A percentile compares a stretch with the other conserved stretches of the same genome.
Conservation (phyloP, 768 basidiomycete species). For the Lentinus brumalis region DNA sequence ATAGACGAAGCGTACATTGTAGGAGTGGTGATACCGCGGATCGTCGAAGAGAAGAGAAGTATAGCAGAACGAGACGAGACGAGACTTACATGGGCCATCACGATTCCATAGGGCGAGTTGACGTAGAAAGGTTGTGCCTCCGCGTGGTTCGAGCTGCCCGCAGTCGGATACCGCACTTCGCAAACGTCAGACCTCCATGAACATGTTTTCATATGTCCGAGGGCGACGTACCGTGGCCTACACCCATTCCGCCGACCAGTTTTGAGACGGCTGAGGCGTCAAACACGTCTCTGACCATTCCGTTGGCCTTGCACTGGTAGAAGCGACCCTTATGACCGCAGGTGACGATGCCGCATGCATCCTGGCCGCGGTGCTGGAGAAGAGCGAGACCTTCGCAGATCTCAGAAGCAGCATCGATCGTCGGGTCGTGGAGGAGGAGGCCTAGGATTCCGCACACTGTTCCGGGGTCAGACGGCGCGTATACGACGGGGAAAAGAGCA, state of each 20-base stretch:
- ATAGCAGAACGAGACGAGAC: too few species aligned
- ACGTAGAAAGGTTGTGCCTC: slow-evolving; percentile 99
- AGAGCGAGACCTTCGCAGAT: slow-evolving; percentile 95
- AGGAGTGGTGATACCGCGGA: neutral
- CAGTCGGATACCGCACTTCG: slow-evolving; percentile 95
- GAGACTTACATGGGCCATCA: slow-evolving; percentile 87
- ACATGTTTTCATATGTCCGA: neutral
- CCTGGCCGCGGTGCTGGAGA: slow-evolving; percentile 95
- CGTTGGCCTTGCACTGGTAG: slow-evolving; percentile 98
- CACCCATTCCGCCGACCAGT: slow-evolving; percentile 92
- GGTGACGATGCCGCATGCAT: slow-evolving; percentile 97
- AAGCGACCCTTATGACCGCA: slow-evolving; percentile 94
- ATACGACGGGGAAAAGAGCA: slow-evolving; percentile 1
- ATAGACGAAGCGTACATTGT: too few species aligned
- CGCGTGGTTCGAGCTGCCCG: slow-evolving; percentile 93
- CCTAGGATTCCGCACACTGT: slow-evolving; percentile 93
- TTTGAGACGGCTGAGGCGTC: slow-evolving; percentile 75
- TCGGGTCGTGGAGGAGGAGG: slow-evolving; percentile 78
- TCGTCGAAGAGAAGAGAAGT: neutral
- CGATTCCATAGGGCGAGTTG: slow-evolving; percentile 99
- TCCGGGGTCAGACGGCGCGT: slow-evolving; percentile 11
- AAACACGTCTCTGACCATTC: slow-evolving; percentile 98
- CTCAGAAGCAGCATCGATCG: slow-evolving; percentile 76
- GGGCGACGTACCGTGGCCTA: slow-evolving; percentile 83
- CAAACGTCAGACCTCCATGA: neutral